Evolutionary conservation across 2,329 filamentous ascomycete genomes (phyloP), one percentile per base, ranked within the genome.

Genomic region (Madurella mycetomatis): DNA sequence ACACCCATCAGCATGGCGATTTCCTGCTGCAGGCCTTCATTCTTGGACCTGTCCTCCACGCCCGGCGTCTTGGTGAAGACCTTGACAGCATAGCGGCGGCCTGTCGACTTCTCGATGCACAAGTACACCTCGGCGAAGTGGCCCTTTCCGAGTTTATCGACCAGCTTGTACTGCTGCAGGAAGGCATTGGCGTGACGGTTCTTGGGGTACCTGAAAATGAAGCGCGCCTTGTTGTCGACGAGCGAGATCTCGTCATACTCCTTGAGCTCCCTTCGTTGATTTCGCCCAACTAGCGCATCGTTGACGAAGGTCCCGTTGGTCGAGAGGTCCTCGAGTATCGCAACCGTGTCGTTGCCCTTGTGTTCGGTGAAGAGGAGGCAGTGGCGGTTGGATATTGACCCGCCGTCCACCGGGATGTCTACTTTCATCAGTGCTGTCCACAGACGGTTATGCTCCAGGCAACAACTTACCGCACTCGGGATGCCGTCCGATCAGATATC

Each of bases 261-360:
- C 63, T 91, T 80, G 30, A 99, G 78, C 69, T 96, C 90, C 55
- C 92, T 84, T 51, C 90, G 82, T 70, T 96, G 90, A 70, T 99
- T 99, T 49, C 92, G 86, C 19, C 94, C 94, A 19, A 99, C 83
- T 31, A 95, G 80, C 15, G 86, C 87, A 64, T 96, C 91, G 66
- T 97, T 97, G 64, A 99, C 87, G 67, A 92, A 99, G 0, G 95
- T 99, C 48, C 94, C 94, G 68, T 99, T 99, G 67, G 86, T 94
- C 7, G 94, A 99, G 17, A 97, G 74, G 69, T 99, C 94, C 69
- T 99, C 92, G 5, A 99, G 72, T 12, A 97, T 81, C 9, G 90
- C 92, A 41, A 83, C 79, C 61, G 77, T 67, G 40, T 73, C 70
- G 18, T 71, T 66, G 37, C 65, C 64, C 56, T 72, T 70, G 54